Evolutionary conservation across 2,329 filamentous ascomycete genomes (phyloP).

Genomic region (Pseudocercospora musae): DNA sequence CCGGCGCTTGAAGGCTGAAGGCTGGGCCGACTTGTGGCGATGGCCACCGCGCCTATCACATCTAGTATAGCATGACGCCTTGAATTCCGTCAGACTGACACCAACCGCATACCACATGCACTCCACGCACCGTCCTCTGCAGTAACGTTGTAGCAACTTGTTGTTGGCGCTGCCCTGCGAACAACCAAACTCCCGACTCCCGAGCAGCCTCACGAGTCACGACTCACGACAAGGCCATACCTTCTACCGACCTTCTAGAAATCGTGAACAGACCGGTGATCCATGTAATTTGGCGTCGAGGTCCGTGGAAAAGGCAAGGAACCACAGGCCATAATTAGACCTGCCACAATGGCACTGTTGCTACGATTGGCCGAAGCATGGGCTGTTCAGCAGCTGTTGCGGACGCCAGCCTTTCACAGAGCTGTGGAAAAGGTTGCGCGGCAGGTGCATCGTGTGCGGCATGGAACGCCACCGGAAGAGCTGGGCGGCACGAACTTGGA

Average conservation of each 20-base stretch:
- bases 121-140: not conserved
- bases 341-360: constrained; percentile 34
- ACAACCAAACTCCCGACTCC: not conserved
- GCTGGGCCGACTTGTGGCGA: not conserved
- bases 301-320: not conserved
- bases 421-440: constrained; percentile 51
- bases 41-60: not conserved
- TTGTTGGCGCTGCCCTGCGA: not conserved
- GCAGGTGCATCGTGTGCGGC: constrained; percentile 42
- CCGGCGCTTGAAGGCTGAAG: not conserved
- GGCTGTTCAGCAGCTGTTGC: constrained; percentile 46
- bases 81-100: not conserved
- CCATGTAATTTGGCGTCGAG: not conserved
- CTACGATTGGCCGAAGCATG: constrained; percentile 40
- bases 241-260: not conserved
- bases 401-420: constrained; percentile 54
- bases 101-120: not conserved
- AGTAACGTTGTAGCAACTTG: not conserved
- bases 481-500: constrained; percentile 50
- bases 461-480: constrained; percentile 49
- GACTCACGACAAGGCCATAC: too few species aligned
- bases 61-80: not conserved
- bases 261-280: not conserved
- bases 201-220: not conserved
- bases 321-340: not conserved